Conservation (phyloP, 2,329 filamentous ascomycete genomes). For the Xylaria multiplex region DNA sequence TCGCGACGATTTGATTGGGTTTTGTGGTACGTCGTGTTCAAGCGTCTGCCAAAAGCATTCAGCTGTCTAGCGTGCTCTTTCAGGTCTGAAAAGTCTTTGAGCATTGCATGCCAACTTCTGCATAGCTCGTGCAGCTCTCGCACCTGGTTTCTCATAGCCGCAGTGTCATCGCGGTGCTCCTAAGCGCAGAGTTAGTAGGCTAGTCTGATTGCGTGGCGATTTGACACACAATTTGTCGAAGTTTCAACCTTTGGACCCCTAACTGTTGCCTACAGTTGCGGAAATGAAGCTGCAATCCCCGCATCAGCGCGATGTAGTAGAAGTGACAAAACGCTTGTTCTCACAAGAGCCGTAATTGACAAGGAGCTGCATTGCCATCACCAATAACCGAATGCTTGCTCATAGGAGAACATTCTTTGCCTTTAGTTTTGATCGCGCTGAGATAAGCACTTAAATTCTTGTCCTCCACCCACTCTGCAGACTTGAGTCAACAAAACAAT, state of each 20-base stretch:
- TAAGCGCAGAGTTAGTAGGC: background rate
- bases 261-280: conserved; percentile 3
- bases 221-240: conserved; percentile 8
- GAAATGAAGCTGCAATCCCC: conserved; percentile 2
- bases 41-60: background rate
- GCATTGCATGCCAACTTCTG: background rate
- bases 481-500: background rate
- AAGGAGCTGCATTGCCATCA: background rate
- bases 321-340: background rate
- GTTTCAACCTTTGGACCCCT: background rate
- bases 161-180: background rate
- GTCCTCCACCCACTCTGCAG: conserved; percentile 1
- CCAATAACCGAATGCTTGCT: background rate
- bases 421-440: background rate
- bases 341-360: conserved; percentile 13
- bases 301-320: background rate
- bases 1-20: background rate
- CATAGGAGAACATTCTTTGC: background rate
- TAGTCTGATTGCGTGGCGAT: background rate
- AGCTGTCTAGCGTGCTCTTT: conserved; percentile 9
- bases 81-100: conserved; percentile 1
- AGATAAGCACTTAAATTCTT: conserved; percentile 5
- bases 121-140: conserved; percentile 6
- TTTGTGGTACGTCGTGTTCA: background rate
- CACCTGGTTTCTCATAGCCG: background rate